These are phyloP conservation scores for Urtica urens DNA, from an alignment of 306 rosid species.

Conservation along the genomic window DNA sequence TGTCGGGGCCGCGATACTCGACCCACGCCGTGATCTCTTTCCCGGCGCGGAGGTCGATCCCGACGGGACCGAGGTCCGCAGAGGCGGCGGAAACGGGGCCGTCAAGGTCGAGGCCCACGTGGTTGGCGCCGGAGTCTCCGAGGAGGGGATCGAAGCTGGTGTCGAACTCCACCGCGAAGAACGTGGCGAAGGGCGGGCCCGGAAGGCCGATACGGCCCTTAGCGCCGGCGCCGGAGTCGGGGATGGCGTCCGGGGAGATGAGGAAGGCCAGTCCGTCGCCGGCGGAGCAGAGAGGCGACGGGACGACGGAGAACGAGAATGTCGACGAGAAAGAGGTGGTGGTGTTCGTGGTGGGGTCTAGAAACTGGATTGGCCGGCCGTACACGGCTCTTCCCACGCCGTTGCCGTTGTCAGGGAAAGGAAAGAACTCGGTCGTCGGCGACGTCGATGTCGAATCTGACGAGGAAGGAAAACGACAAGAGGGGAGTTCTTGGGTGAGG, in stretches of 20 bases:
- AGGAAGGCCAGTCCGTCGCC: constrained; percentile 65
- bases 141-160: constrained; percentile 47
- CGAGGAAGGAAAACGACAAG: constrained; percentile 25
- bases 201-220: constrained; percentile 62
- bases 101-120: constrained; percentile 40
- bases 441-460: constrained; percentile 16
- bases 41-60: constrained; percentile 52
- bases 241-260: constrained; percentile 28
- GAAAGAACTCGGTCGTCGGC: no score
- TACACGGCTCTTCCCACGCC: constrained; percentile 61
- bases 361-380: constrained; percentile 51
- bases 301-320: constrained; percentile 49
- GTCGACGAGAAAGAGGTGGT: constrained; percentile 55
- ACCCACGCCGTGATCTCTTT: constrained; percentile 56
- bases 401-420: constrained; percentile 24
- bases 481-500: constrained; percentile 44
- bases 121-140: constrained; percentile 60
- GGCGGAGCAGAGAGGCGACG: constrained; percentile 44
- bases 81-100: constrained; percentile 33
- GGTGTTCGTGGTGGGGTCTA: constrained; percentile 43
- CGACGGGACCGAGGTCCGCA: constrained; percentile 36
- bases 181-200: constrained; percentile 14
- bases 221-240: constrained; percentile 24
- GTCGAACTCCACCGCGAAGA: constrained; percentile 72
- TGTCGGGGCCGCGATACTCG: constrained; percentile 46